Conservation (phyloP, 352 stramenopile species). For the Globisporangium cystogenes region DNA sequence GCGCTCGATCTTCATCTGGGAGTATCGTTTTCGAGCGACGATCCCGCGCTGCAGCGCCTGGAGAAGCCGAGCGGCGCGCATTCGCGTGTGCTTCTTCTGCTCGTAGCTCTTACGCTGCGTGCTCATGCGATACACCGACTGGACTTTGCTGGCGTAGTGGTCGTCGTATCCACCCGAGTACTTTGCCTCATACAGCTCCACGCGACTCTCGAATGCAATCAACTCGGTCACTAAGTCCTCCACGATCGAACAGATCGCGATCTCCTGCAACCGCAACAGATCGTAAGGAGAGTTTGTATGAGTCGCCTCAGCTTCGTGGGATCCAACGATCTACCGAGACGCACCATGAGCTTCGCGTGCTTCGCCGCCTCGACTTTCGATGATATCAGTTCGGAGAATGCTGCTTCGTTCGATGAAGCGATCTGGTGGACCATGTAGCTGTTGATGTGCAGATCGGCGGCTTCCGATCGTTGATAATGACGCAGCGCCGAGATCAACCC, state of each 20-base stretch:
- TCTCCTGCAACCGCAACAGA: constrained; percentile 20
- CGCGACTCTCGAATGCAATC: constrained; percentile 46
- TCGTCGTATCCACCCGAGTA: constrained; percentile 53
- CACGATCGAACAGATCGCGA: constrained; percentile 42
- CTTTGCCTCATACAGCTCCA: constrained; percentile 50
- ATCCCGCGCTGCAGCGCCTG: constrained; percentile 70
- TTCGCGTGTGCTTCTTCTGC: constrained; percentile 31
- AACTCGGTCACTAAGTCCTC: constrained; percentile 58
- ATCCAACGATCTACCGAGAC: constrained; percentile 4
- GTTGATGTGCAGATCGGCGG: constrained; percentile 30
- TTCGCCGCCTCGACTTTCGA: constrained; percentile 31
- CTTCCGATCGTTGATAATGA: constrained; percentile 39
- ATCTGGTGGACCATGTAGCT: constrained; percentile 23
- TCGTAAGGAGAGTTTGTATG: too few relatives aligned
- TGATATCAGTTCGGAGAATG: constrained; percentile 18
- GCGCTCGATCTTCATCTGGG: constrained; percentile 49
- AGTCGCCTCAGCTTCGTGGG: too few relatives aligned
- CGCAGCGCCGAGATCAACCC: constrained; percentile 25
- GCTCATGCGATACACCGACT: constrained; percentile 68
- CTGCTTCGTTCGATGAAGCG: constrained; percentile 9
- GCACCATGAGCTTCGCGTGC: constrained; percentile 29
- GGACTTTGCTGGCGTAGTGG: constrained; percentile 65
- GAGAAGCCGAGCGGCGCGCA: constrained; percentile 49
- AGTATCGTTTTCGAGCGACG: constrained; percentile 39
- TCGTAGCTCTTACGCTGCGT: constrained; percentile 50